phyloP scores from a whole-genome alignment of 164 flowering plant genomes.

The Euptelea pleiosperma region DNA sequence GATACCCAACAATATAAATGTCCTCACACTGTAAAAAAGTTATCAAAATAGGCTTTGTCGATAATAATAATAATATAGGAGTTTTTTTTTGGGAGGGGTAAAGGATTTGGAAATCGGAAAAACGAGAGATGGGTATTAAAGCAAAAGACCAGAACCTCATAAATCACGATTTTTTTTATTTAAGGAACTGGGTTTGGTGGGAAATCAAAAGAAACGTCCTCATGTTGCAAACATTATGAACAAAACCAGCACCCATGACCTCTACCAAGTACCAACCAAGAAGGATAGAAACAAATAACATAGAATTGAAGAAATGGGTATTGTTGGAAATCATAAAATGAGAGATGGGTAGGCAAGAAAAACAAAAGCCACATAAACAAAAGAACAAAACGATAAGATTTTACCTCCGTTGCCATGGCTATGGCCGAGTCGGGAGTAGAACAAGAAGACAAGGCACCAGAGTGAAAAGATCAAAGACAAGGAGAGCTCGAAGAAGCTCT shows the following conservation, averaged over 20 bases:
- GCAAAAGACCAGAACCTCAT: not conserved
- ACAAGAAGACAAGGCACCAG: conserved; percentile 49
- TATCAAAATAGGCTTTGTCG: no score
- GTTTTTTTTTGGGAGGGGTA: no score
- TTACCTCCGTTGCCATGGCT: conserved; percentile 52
- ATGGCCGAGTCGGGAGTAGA: conserved; percentile 47
- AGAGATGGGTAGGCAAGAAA: not conserved
- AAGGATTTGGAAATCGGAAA: no score
- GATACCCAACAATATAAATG: no score
- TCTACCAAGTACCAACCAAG: no score
- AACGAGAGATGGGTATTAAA: not conserved
- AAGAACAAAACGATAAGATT: not conserved
- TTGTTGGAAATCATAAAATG: conserved; percentile 3
- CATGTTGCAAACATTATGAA: no score
- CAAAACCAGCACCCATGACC: no score
- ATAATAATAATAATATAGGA: no score
- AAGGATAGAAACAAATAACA: no score
- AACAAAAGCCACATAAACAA: not conserved
- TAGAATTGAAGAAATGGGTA: conserved; percentile 10
- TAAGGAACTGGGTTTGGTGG: not conserved
- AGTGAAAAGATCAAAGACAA: conserved; percentile 44
- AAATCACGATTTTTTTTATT: not conserved
- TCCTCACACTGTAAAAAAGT: no score
- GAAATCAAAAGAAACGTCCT: not conserved
- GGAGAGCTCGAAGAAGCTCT: conserved; percentile 40